These are phyloP conservation scores for Ilex paraguariensis DNA, from an alignment of 305 asterid genomes.

Conservation along the genomic window DNA sequence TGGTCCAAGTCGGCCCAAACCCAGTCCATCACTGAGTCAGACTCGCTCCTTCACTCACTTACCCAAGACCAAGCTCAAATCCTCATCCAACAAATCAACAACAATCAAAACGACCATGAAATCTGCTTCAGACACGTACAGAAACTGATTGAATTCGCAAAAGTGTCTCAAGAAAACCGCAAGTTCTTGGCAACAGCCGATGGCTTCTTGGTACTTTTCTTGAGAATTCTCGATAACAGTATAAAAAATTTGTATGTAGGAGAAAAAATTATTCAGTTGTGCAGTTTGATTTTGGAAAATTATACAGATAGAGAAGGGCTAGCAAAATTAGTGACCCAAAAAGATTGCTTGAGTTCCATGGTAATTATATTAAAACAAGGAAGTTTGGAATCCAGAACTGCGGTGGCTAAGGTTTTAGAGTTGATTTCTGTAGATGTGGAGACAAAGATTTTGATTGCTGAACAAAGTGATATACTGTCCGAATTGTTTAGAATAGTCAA, in stretches of 20 bases:
- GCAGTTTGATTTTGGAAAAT: constrained; percentile 23
- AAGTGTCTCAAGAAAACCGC: constrained; percentile 34
- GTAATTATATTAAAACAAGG: constrained; percentile 31
- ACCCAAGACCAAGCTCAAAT: constrained; percentile 15
- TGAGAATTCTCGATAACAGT: constrained; percentile 19
- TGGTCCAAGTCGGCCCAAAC: constrained; percentile 52
- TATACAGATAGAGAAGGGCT: constrained; percentile 12
- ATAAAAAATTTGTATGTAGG: constrained; percentile 14
- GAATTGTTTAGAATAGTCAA: constrained; percentile 32
- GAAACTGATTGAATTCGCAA: constrained; percentile 34
- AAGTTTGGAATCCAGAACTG: constrained; percentile 29
- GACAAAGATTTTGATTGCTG: constrained; percentile 18
- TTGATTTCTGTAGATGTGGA: constrained; percentile 19
- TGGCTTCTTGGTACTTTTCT: constrained; percentile 25
- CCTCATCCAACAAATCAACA: constrained; percentile 32
- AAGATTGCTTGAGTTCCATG: constrained; percentile 8
- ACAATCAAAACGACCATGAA: constrained; percentile 10
- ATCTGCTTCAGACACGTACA: constrained; percentile 5
- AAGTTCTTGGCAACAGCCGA: constrained; percentile 20
- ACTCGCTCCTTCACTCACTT: constrained; percentile 12
- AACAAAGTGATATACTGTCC: constrained; percentile 35
- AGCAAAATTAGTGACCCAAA: neutral
- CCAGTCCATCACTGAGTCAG: constrained; percentile 9
- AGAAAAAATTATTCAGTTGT: constrained; percentile 35
- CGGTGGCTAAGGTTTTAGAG: constrained; percentile 35